Evolutionary conservation across 2,329 filamentous ascomycete genomes (phyloP), one percentile per base, ranked within the genome.

Genomic region (Cladosporium sp.): DNA sequence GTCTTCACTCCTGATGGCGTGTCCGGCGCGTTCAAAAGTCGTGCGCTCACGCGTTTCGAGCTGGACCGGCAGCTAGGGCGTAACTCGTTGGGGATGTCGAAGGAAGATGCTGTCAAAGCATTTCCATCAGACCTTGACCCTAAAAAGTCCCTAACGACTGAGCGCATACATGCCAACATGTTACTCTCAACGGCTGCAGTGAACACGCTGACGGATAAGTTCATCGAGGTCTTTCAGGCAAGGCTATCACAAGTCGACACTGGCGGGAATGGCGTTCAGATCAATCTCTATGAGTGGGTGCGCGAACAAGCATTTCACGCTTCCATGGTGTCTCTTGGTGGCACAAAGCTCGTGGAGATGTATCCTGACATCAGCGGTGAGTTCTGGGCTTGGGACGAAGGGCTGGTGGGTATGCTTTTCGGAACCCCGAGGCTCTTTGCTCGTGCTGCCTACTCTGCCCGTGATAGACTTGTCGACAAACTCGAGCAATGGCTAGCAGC

Each of bases 221-320:
- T 66, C 47, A 68, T 69, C 51, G 64, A 68, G 47, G 49, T 54
- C 34, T 69, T 69, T 38, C 47, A 54, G 11, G n/a, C 15, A 3
- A 41, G 54, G 51, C 61, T 69, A 12, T n/a, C 36, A 1, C 24
- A 24, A 3, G 52, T 64, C 26, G 21, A 54, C n/a, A n/a, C 52
- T 21, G 65, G 54, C 14, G 12, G 64, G 18, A 65, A 71, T 21
- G 72, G 70, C 21, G 55, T 59, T 14, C 69, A 70, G 15, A 65
- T 74, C 30, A 71, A 70, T 4, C 65, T 77, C 10, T 75, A 74
- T 57, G 66, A 71, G 2, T 77, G 74, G 74, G 49, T 77, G 6
- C 65, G 72, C 2, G 69, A 72, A 49, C 69, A 69, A 18, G 73
- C 77, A 68, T 77, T 77, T 66, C 70, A 69, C 2, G 74, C 75